Conservation (phyloP, 768 basidiomycete genomes). For the Collybiopsis confluens region DNA sequence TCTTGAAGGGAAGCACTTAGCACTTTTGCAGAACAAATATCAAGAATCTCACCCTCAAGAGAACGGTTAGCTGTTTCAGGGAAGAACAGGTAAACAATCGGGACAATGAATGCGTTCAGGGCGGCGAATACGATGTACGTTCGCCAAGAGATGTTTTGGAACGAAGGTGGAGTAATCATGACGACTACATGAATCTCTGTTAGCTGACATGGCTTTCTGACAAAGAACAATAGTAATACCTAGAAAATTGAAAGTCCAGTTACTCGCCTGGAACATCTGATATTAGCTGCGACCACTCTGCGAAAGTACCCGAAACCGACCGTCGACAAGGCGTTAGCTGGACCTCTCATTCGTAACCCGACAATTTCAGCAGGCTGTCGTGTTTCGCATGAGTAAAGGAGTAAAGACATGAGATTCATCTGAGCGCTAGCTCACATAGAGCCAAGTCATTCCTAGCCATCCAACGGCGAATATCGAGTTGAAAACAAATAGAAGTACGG, state of each 20-base stretch:
- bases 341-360: slow-evolving; percentile 55
- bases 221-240: slow-evolving; percentile 3
- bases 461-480: slow-evolving; percentile 69
- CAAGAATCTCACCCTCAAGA: slow-evolving; percentile 35
- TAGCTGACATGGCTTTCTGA: neutral
- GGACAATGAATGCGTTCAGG: slow-evolving; percentile 53
- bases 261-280: slow-evolving; percentile 27
- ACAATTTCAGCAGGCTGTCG: slow-evolving; percentile 61
- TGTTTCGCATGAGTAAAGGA: too few species aligned
- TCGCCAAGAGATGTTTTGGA: slow-evolving; percentile 52
- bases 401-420: too few species aligned
- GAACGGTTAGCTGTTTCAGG: slow-evolving; percentile 59
- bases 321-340: slow-evolving; percentile 61
- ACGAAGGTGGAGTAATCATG: slow-evolving; percentile 59
- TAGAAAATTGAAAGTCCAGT: slow-evolving; percentile 58
- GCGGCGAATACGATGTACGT: slow-evolving; percentile 61
- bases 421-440: slow-evolving; percentile 45
- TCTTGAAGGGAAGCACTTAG: slow-evolving; percentile 18
- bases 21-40: neutral
- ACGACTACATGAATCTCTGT: slow-evolving; percentile 30
- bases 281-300: neutral
- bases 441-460: slow-evolving; percentile 71
- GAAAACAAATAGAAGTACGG: slow-evolving; percentile 63
- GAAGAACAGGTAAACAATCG: slow-evolving; percentile 56
- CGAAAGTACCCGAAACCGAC: slow-evolving; percentile 16